A percentile compares a stretch with the other conserved stretches of the same genome.
These are phyloP conservation scores for Elongisporangium prolatum DNA, from an alignment of 352 stramenopile genomes.

Conservation along the genomic window DNA sequence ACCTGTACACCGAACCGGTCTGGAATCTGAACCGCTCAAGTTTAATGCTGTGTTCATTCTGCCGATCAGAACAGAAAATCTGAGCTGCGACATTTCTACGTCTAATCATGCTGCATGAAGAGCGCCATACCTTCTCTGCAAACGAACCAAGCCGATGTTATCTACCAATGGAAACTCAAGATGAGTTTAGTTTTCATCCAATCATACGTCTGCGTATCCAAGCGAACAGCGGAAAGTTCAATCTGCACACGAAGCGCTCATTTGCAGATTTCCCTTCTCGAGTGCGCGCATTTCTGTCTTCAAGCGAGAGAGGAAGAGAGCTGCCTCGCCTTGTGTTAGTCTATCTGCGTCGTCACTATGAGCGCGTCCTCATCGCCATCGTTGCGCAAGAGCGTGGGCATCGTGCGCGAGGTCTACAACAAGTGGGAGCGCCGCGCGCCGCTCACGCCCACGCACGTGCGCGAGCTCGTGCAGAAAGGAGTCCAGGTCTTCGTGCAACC, in stretches of 20 bases:
- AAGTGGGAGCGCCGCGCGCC: slow-evolving; percentile 94
- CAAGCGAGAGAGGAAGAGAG: background rate
- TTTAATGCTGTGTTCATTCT: background rate
- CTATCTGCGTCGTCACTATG: background rate
- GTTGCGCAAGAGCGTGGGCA: slow-evolving; percentile 50
- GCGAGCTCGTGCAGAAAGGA: slow-evolving; percentile 72
- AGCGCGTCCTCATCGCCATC: background rate
- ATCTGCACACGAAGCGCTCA: background rate
- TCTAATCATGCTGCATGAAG: background rate
- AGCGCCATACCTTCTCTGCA: background rate
- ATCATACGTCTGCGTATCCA: background rate
- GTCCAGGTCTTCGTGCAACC: slow-evolving; percentile 93
- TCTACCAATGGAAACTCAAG: background rate
- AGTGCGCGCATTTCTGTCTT: background rate
- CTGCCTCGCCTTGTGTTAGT: no score
- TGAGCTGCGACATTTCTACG: background rate
- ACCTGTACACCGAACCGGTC: background rate
- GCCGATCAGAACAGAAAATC: background rate
- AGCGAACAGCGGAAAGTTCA: background rate
- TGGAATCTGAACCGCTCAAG: background rate
- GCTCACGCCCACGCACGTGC: slow-evolving; percentile 88
- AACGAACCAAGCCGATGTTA: background rate
- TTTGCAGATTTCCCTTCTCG: background rate
- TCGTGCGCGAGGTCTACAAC: slow-evolving; percentile 93
- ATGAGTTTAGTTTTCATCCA: background rate